These are phyloP conservation scores for Puya raimondii DNA, from an alignment of 176 grass and related monocot genomes.

Conservation along the genomic window DNA sequence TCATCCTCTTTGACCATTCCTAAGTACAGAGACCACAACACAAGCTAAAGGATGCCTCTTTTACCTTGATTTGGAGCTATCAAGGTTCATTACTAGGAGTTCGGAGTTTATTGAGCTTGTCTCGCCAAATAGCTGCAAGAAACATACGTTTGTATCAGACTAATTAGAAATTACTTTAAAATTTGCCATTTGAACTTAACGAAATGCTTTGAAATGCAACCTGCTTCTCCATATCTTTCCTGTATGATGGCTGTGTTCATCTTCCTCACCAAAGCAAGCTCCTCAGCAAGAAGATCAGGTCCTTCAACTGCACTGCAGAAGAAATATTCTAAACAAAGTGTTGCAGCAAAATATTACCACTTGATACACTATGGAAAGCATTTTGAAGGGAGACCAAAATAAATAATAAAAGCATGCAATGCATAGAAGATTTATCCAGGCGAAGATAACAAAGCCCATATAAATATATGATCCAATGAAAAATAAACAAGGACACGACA, in stretches of 20 bases:
- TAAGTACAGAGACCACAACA: too few species aligned
- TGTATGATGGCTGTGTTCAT: slow-evolving; percentile 8
- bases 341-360: background rate
- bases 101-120: slow-evolving; percentile 2
- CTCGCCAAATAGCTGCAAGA: background rate
- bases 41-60: too few species aligned
- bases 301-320: slow-evolving; percentile 1
- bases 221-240: slow-evolving; percentile 13
- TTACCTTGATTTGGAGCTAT: too few species aligned
- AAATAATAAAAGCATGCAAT: background rate
- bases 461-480: too few species aligned
- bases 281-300: background rate
- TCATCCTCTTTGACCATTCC: too few species aligned
- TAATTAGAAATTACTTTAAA: background rate
- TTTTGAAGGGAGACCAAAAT: background rate
- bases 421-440: background rate
- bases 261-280: slow-evolving; percentile 8
- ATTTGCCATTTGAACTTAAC: too few species aligned
- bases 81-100: background rate
- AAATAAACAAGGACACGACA: too few species aligned
- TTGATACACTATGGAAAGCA: background rate
- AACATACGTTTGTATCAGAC: background rate
- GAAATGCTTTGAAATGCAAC: background rate
- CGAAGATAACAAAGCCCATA: too few species aligned
- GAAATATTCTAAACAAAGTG: background rate